Evolutionary conservation across 768 basidiomycete genomes (phyloP).

Genomic region (Favolaschia claudopus): DNA sequence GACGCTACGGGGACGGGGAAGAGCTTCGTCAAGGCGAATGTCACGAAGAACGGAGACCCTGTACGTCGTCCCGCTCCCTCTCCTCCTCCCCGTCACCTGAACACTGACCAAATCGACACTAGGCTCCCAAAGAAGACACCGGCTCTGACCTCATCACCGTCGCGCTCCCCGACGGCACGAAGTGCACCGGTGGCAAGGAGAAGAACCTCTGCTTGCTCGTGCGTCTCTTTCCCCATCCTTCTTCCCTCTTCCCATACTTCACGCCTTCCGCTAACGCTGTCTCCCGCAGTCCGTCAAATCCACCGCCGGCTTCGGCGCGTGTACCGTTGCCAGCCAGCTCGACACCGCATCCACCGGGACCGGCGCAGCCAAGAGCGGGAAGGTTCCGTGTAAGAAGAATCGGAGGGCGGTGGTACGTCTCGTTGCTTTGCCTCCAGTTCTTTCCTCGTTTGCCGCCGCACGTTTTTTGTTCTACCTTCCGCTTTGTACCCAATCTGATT

Average conservation of each 20-base stretch:
- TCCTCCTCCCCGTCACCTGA: too few relatives aligned
- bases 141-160: neutral
- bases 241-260: neutral
- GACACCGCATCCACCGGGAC: neutral
- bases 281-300: conserved; percentile 18
- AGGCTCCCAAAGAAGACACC: too few relatives aligned
- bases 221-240: conserved; percentile 6
- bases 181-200: neutral
- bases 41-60: conserved; percentile 2
- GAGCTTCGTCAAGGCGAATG: neutral
- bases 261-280: neutral
- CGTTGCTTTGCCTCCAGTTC: too few relatives aligned
- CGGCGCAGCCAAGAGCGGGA: too few relatives aligned
- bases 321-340: conserved; percentile 16
- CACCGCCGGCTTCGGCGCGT: conserved; percentile 20
- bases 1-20: conserved; percentile 1
- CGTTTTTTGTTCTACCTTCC: too few relatives aligned
- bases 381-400: too few relatives aligned
- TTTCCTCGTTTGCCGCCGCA: too few relatives aligned
- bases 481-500: too few relatives aligned
- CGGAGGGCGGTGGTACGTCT: too few relatives aligned
- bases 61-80: too few relatives aligned
- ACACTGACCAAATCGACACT: too few relatives aligned
- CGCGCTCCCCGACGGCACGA: neutral
- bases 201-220: neutral